A percentile compares a stretch with the other conserved stretches of the same genome.
Conservation (phyloP, 1,284 basidiomycete species). For the Sporisorium exsertum region DNA sequence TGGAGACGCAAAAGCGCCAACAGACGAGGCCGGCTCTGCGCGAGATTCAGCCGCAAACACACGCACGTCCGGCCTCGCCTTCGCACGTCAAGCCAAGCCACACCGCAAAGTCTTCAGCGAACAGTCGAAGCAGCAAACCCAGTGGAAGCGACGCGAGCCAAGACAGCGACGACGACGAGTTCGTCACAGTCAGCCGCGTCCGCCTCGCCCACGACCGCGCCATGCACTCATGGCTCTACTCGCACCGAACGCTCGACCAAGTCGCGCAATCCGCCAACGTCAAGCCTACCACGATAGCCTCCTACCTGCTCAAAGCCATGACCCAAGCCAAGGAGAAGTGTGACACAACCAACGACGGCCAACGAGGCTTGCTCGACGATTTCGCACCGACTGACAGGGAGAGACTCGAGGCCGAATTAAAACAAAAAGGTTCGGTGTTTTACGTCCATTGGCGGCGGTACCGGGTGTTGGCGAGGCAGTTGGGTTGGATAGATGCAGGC, state of each 20-base stretch:
- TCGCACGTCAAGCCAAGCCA: neutral
- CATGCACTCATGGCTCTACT: constrained; percentile 33
- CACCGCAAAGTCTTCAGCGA: neutral
- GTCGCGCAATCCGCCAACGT: constrained; percentile 26
- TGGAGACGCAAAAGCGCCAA: constrained; percentile 12
- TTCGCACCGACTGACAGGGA: constrained; percentile 5
- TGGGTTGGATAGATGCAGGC: constrained; percentile 19
- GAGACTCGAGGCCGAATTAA: constrained; percentile 17
- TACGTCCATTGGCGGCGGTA: neutral
- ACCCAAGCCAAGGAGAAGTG: constrained; percentile 3
- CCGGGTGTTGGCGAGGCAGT: constrained; percentile 10
- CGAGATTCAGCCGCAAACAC: constrained; percentile 15
- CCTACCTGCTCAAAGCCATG: constrained; percentile 32
- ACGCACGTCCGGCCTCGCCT: neutral
- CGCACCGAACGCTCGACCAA: constrained; percentile 10
- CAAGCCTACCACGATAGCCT: constrained; percentile 26
- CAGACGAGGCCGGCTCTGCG: constrained; percentile 14
- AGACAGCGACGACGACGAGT: constrained; percentile 20
- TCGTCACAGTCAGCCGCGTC: constrained; percentile 15
- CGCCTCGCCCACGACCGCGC: constrained; percentile 36
- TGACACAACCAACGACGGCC: neutral
- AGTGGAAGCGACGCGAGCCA: neutral
- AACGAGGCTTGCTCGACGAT: constrained; percentile 11
- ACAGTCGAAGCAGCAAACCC: neutral
- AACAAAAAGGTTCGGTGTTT: neutral